These are phyloP conservation scores for Yamadazyma atmosphaerica DNA, from an alignment of 1,139 yeast genomes.

Conservation along the genomic window DNA sequence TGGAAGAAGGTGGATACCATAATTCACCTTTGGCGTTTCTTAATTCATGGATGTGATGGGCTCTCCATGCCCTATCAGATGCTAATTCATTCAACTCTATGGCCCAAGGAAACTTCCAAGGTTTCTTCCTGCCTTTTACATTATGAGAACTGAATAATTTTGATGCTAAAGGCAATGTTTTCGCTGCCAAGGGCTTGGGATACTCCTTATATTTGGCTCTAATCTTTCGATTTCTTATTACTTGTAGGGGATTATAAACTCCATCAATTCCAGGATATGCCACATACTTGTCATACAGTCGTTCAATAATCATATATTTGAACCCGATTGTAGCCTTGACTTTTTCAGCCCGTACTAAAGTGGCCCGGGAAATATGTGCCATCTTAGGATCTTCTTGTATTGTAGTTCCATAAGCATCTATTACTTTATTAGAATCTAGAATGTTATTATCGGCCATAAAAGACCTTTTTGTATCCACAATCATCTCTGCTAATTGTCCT, in stretches of 20 bases:
- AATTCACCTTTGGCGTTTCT: slow-evolving; percentile 52
- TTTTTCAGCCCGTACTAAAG: slow-evolving; percentile 52
- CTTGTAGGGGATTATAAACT: slow-evolving; percentile 78
- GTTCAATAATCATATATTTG: slow-evolving; percentile 50
- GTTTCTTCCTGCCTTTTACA: slow-evolving; percentile 19
- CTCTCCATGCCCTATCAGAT: slow-evolving; percentile 67
- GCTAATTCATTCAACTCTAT: slow-evolving; percentile 63
- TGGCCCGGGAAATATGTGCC: slow-evolving; percentile 31
- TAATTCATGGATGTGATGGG: slow-evolving; percentile 63
- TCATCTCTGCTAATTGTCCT: slow-evolving; percentile 41
- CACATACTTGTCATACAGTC: slow-evolving; percentile 23
- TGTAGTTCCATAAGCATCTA: slow-evolving; percentile 6
- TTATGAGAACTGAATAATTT: slow-evolving; percentile 50
- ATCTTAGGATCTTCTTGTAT: slow-evolving; percentile 7
- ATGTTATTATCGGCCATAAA: slow-evolving; percentile 45
- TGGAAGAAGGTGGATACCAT: slow-evolving; percentile 50
- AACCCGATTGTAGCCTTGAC: slow-evolving; percentile 52
- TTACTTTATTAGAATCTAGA: slow-evolving; percentile 19
- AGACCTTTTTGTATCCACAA: slow-evolving; percentile 43
- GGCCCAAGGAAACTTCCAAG: slow-evolving; percentile 59
- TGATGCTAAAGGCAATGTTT: slow-evolving; percentile 51
- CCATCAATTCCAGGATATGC: slow-evolving; percentile 57
- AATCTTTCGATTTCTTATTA: slow-evolving; percentile 67
- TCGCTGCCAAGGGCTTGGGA: slow-evolving; percentile 33
- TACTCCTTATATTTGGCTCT: slow-evolving; percentile 46